Evolutionary conservation across 495 filamentous ascomycete genomes (phyloP).

Genomic region (Daldinia concentrica): DNA sequence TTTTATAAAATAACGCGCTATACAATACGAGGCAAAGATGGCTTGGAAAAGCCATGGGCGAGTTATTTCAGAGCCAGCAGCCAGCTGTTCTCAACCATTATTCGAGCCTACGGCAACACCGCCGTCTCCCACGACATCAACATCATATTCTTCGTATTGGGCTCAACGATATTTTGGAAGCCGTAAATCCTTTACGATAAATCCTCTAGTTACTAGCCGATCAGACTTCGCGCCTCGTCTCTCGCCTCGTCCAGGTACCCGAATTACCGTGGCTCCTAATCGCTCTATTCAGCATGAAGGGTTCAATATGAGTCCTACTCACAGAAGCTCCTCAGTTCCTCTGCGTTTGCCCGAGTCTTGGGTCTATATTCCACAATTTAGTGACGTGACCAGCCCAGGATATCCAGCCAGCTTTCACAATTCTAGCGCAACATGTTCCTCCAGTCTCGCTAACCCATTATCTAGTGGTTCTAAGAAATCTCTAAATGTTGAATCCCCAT

Average conservation of each 20-base stretch:
- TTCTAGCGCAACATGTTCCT: neutral
- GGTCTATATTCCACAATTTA: neutral
- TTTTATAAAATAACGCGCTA: neutral
- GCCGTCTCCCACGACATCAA: neutral
- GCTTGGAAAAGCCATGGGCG: neutral
- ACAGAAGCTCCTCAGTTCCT: neutral
- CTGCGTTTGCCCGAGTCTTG: neutral
- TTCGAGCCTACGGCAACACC: neutral
- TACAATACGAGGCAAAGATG: neutral
- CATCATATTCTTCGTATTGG: neutral
- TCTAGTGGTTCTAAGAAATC: conserved; percentile 69
- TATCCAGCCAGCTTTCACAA: conserved; percentile 5
- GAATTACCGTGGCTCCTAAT: neutral
- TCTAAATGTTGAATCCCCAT: conserved; percentile 94
- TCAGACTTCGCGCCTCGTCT: neutral
- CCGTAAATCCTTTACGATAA: neutral
- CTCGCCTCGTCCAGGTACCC: neutral
- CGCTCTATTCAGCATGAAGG: neutral
- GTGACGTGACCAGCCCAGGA: conserved; percentile 3
- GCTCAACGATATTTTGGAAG: neutral
- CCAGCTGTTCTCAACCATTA: neutral
- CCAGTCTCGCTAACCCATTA: conserved; percentile 15
- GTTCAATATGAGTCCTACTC: neutral
- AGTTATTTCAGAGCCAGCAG: neutral
- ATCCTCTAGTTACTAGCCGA: neutral